A percentile compares a stretch with the other conserved stretches of the same genome.
These are phyloP conservation scores for Exserohilum turcica DNA, from an alignment of 2,329 filamentous ascomycete genomes.

Conservation along the genomic window DNA sequence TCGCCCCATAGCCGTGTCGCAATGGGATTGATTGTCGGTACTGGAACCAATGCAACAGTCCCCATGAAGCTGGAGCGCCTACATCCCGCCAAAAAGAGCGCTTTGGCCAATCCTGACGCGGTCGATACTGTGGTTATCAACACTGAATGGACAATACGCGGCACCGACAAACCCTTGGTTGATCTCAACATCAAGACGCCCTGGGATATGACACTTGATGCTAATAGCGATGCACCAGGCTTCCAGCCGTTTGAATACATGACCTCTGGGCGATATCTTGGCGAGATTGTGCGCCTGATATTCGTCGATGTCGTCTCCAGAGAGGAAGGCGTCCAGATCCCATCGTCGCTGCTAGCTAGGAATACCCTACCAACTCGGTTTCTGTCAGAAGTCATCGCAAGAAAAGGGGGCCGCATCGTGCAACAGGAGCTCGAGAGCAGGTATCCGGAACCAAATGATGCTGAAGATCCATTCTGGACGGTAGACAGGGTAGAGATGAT, in stretches of 20 bases:
- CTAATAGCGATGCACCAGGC: conserved; percentile 69
- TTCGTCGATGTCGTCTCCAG: conserved; percentile 67
- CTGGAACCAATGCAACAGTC: conserved; percentile 80
- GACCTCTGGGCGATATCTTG: conserved; percentile 78
- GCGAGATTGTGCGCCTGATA: conserved; percentile 74
- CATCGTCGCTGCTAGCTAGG: conserved; percentile 59
- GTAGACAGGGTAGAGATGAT: conserved; percentile 63
- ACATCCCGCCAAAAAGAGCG: conserved; percentile 64
- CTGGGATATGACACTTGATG: conserved; percentile 73
- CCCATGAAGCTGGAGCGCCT: conserved; percentile 68
- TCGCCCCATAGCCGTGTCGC: conserved; percentile 66
- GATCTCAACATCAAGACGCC: conserved; percentile 67
- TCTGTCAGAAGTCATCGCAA: conserved; percentile 70
- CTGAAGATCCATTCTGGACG: conserved; percentile 62
- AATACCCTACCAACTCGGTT: conserved; percentile 75
- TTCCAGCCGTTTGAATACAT: conserved; percentile 87
- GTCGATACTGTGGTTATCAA: conserved; percentile 76
- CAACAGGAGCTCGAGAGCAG: conserved; percentile 53
- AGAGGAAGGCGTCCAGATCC: conserved; percentile 53
- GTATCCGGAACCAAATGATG: conserved; percentile 57
- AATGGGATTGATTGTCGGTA: conserved; percentile 83
- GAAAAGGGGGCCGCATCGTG: conserved; percentile 20
- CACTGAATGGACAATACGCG: conserved; percentile 83
- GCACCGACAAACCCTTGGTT: conserved; percentile 69
- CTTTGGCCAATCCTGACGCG: conserved; percentile 35